Evolutionary conservation across 768 basidiomycete species (phyloP).

Genomic region (Rhodotorula toruloides): DNA sequence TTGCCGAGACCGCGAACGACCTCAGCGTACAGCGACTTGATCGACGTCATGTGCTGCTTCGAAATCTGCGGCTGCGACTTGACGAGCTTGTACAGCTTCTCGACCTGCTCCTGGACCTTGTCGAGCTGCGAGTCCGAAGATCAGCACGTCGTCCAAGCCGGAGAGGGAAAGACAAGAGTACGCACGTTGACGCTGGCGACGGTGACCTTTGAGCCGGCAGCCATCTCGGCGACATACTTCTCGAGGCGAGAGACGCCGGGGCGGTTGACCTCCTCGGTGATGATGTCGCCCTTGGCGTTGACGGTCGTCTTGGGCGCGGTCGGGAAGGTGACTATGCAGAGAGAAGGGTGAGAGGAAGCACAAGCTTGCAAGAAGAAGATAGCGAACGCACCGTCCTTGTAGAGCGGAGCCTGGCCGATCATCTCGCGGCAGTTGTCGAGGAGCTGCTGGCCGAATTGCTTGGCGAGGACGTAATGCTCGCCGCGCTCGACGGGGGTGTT

Average conservation of each 20-base stretch:
- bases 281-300: conserved; percentile 85
- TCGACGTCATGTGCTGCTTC: conserved; percentile 90
- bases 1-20: conserved; percentile 89
- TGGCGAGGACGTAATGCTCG: conserved; percentile 88
- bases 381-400: conserved; percentile 72
- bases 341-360: conserved; percentile 10
- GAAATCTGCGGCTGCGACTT: conserved; percentile 96
- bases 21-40: conserved; percentile 89
- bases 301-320: conserved; percentile 95
- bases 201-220: conserved; percentile 76
- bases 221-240: conserved; percentile 90
- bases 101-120: conserved; percentile 94
- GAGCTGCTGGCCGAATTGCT: conserved; percentile 92
- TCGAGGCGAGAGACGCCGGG: conserved; percentile 96
- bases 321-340: conserved; percentile 73
- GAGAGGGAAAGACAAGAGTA: not conserved
- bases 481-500: conserved; percentile 64
- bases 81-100: conserved; percentile 95
- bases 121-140: conserved; percentile 49
- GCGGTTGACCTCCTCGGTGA: conserved; percentile 90
- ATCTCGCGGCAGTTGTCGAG: conserved; percentile 89
- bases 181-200: conserved; percentile 67
- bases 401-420: conserved; percentile 74
- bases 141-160: not conserved
- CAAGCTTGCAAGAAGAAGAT: conserved; percentile 43